Conservation (phyloP, 257 asterid genomes). For the Ballota nigra region DNA sequence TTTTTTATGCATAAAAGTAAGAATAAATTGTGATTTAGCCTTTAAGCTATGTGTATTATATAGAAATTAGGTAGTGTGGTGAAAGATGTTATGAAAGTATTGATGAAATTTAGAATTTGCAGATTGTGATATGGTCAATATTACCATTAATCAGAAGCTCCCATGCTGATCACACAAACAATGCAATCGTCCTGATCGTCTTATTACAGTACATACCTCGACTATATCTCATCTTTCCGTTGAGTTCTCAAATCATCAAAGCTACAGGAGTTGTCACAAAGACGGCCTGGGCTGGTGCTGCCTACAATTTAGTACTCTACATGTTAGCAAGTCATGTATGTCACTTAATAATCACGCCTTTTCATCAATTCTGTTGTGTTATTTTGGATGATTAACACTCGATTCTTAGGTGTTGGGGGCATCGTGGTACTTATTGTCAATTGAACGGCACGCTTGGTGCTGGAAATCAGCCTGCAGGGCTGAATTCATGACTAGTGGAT, state of each 20-base stretch:
- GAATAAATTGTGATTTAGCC: neutral
- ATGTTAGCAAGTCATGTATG: constrained; percentile 89
- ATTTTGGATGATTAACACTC: neutral
- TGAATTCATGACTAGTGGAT: constrained; percentile 40
- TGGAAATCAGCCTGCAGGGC: constrained; percentile 67
- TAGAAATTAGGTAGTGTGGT: neutral
- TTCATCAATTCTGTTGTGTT: neutral
- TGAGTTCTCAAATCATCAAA: constrained; percentile 79
- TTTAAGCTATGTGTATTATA: neutral
- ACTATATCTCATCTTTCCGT: constrained; percentile 72
- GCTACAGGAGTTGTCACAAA: constrained; percentile 83
- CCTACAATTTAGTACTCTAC: constrained; percentile 71
- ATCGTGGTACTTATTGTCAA: constrained; percentile 71
- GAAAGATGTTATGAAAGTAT: neutral
- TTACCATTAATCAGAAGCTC: constrained; percentile 76
- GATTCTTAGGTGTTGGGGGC: constrained; percentile 74
- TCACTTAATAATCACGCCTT: neutral
- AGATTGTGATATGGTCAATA: constrained; percentile 88
- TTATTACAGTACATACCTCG: constrained; percentile 70
- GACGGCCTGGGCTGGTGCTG: constrained; percentile 98
- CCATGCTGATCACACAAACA: constrained; percentile 77
- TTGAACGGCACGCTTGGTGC: constrained; percentile 72
- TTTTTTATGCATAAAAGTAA: neutral
- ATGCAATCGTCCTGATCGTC: constrained; percentile 59
- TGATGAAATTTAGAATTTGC: constrained; percentile 6